Evolutionary conservation across 139 green algal genomes (phyloP), one percentile per base, ranked within the genome.

Genomic region (Chlamydomonas applanata): DNA sequence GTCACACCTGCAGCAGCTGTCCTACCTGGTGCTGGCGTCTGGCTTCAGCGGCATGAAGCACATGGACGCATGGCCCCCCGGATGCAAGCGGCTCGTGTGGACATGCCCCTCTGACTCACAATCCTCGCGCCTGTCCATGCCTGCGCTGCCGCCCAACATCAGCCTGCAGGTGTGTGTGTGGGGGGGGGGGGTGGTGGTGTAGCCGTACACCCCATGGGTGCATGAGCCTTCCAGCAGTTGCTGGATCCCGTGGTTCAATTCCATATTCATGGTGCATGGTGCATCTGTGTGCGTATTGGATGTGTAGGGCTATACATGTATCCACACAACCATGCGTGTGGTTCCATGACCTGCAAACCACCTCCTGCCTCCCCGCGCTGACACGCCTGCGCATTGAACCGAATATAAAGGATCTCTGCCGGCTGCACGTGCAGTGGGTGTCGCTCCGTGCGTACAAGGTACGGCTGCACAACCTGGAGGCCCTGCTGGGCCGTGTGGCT

Each of bases 71-170:
- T 66, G 59, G 59, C 59, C 59, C 24, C 30, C 59, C 24, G 30
- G 59, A 9, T 66, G 59, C 59, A 66, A 66, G 59, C 59, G 59
- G n/a, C 24, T 66, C n/a, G 59, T 66, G n/a, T 66, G 59, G 59
- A 66, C 59, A 24, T 66, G 59, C 59, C 59, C 59, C 24, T 40
- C n/a, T 35, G 59, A 66, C 17, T 29, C 59, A 30, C 59, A 66
- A 24, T 66, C 59, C 17, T 40, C n/a, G 9, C 24, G n/a, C n/a
- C n/a, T 66, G 59, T 66, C 59, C 25, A 19, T 66, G 11, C 59
- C 59, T 35, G 2, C 59, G n/a, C 29, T 66, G n/a, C 59, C 59
- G 3, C 59, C 59, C 17, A 35, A 35, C 59, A 35, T 66, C 25
- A 30, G n/a, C 59, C 59, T 66, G 4, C 59, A 66, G 59, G 59